Evolutionary conservation across 139 green algal genomes (phyloP).

Genomic region (Closterium sp.): DNA sequence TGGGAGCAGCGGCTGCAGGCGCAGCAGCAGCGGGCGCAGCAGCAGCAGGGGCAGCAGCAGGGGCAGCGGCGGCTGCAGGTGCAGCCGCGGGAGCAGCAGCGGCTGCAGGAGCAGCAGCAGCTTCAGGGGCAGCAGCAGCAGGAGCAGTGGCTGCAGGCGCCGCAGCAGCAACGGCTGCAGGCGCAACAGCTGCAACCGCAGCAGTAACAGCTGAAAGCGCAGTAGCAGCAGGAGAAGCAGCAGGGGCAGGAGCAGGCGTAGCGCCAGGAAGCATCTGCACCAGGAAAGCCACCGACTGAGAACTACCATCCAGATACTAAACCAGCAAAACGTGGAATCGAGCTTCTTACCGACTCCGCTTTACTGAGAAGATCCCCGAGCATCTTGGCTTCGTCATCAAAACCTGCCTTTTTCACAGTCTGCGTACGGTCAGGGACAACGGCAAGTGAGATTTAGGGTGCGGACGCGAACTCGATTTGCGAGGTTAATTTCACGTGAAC

Average conservation of each 20-base stretch:
- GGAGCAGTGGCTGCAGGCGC: too few relatives aligned
- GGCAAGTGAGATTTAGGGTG: background rate
- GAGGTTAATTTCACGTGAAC: background rate
- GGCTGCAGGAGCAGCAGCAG: background rate
- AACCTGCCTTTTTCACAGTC: background rate
- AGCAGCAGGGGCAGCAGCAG: background rate
- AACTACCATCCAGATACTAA: background rate
- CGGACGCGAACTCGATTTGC: too few relatives aligned
- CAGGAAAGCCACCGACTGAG: background rate
- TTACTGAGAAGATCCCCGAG: background rate
- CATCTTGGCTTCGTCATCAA: background rate
- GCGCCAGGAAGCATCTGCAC: background rate
- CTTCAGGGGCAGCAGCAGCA: background rate
- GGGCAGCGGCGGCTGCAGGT: background rate
- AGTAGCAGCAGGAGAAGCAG: background rate
- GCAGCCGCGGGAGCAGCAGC: background rate
- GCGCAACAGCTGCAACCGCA: too few relatives aligned
- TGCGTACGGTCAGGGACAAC: background rate
- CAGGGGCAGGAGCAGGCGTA: background rate
- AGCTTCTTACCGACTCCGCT: too few relatives aligned
- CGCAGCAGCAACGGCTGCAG: too few relatives aligned
- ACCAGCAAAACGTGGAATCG: background rate
- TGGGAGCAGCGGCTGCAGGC: background rate
- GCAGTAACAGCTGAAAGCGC: too few relatives aligned
- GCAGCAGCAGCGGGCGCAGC: background rate